Conservation (phyloP, 129 eudicot genomes). For the Flaveria brownii region DNA sequence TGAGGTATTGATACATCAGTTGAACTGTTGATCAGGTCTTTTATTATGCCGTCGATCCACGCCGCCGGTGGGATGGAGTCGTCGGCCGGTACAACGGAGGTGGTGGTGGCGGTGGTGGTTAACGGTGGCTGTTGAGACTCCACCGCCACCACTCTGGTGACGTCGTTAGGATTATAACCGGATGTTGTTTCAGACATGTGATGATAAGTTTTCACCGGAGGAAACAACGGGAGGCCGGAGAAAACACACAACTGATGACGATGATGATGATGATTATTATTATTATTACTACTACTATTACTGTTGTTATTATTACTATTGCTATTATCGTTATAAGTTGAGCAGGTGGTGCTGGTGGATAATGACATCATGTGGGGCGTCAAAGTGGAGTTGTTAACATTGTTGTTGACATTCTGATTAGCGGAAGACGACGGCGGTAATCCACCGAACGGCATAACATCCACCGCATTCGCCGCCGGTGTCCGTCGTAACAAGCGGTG, state of each 20-base stretch:
- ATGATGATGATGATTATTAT: background rate
- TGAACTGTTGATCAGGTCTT: constrained; percentile 69
- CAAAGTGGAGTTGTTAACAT: constrained; percentile 74
- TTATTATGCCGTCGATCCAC: constrained; percentile 82
- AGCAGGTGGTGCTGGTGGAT: constrained; percentile 28
- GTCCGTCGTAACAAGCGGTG: constrained; percentile 29
- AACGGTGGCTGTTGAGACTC: background rate
- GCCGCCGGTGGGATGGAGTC: constrained; percentile 42
- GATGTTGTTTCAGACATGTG: background rate
- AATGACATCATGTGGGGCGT: constrained; percentile 38
- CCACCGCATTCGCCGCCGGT: background rate
- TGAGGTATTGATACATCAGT: constrained; percentile 66
- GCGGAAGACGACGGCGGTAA: background rate
- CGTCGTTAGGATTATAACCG: background rate
- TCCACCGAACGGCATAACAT: constrained; percentile 19
- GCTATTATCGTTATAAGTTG: constrained; percentile 24
- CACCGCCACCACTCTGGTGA: background rate
- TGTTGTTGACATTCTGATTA: no score
- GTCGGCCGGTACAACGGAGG: constrained; percentile 22
- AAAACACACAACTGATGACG: constrained; percentile 70
- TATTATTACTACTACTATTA: no score
- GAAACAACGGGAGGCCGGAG: constrained; percentile 89
- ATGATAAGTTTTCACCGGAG: constrained; percentile 46
- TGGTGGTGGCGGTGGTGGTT: background rate
- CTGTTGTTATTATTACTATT: background rate